Evolutionary conservation across 768 basidiomycete species (phyloP), one percentile per base, ranked within the genome.

Genomic region (Rhizopogon salebrosus): DNA sequence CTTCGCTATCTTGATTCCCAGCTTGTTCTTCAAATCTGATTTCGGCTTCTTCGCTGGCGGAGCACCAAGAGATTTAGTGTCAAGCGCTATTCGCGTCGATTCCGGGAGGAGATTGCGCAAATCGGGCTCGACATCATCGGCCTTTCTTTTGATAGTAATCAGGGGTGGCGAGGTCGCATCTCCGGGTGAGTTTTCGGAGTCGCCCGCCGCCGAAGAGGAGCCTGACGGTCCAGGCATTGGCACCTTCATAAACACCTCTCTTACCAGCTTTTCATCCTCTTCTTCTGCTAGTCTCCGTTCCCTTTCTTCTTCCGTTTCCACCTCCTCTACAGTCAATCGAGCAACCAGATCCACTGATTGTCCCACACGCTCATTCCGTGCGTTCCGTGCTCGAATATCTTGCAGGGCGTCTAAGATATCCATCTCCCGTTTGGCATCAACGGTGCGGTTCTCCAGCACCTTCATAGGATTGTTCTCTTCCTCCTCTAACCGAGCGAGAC

Each of bases 391-490:
- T 50, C 90, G 78, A 54, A 94, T 92, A 56, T 98, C 95, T 65
- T 97, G 93, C 53, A 99, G 75, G 11, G 92, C 92, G 65, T 99
- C 97, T 60, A 98, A 79, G 51, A 95, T 88, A 63, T 98, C 97
- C 97, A 99, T 99, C 72, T 98, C 95, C 48, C 95, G 82, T 69
- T 95, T 94, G 31, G 91, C 91, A 71, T 95, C 92, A 40, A 84
- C 76, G 31, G 92, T 94, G 49, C 91, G 85, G 68, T 92, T 91
- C 78, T 99, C 97, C 41, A 98, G 77, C 27, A 82, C 89, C 63
- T 95, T 93, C 95, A 99, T 99, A 3, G 97, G 93, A 63, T 97
- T 92, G 69, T 93, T 92, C 69, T 93, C 92, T 62, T 93, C 93
- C 64, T 89, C 93, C 63, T 95, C 93, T 22, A 93, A 68, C 64